Conservation (phyloP, 768 basidiomycete genomes). For the Vararia minispora region DNA sequence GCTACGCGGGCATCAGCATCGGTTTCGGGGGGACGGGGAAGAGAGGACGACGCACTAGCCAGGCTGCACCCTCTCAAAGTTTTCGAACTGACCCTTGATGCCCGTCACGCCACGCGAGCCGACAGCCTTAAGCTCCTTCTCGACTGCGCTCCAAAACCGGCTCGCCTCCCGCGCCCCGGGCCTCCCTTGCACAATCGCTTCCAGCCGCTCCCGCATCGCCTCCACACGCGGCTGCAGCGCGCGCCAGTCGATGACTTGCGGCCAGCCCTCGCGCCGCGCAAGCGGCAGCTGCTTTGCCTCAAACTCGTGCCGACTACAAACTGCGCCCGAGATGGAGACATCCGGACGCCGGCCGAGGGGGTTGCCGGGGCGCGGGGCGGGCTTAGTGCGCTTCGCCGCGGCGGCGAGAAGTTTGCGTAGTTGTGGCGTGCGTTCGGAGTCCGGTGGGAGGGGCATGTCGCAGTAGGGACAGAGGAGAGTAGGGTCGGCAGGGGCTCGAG, state of each 20-base stretch:
- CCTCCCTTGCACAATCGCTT: conserved; percentile 35
- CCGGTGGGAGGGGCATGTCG: conserved; percentile 53
- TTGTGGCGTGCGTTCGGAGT: conserved; percentile 49
- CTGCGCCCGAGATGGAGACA: conserved; percentile 42
- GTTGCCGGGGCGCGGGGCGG: conserved; percentile 59
- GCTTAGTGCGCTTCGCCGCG: conserved; percentile 41
- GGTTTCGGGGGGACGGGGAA: background rate
- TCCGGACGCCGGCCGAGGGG: conserved; percentile 47
- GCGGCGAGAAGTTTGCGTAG: conserved; percentile 42
- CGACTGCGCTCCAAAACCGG: conserved; percentile 59
- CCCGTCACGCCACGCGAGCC: conserved; percentile 58
- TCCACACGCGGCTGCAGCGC: conserved; percentile 41
- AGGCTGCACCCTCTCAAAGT: conserved; percentile 74
- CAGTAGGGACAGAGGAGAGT: conserved; percentile 72
- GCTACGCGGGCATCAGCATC: conserved; percentile 26
- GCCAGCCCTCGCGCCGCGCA: conserved; percentile 67
- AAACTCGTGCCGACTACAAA: conserved; percentile 73
- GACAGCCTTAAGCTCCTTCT: conserved; percentile 49
- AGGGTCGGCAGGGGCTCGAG: conserved; percentile 49
- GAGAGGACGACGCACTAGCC: conserved; percentile 61
- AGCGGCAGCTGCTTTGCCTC: conserved; percentile 64
- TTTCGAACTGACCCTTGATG: conserved; percentile 64
- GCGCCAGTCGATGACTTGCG: conserved; percentile 57
- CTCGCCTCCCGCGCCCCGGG: conserved; percentile 29
- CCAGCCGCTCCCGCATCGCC: conserved; percentile 34